Evolutionary conservation across 2,329 filamentous ascomycete genomes (phyloP).

Genomic region (Fusarium sp.): DNA sequence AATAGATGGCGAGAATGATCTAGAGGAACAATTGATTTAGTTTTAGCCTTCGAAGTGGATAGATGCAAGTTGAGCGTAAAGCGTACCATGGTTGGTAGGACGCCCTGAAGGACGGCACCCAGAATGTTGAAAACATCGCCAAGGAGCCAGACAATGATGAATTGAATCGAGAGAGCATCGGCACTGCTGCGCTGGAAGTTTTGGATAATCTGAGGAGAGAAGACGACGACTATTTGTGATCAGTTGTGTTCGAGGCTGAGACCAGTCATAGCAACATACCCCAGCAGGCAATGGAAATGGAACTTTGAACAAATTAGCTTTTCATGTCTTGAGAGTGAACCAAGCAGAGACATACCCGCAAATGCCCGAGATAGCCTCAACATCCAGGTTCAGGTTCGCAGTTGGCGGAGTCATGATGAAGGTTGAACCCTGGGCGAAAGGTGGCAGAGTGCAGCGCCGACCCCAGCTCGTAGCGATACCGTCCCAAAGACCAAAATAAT

Average conservation of each 20-base stretch:
- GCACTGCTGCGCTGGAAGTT: conserved; percentile 89
- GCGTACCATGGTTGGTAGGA: conserved; percentile 88
- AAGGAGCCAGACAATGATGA: conserved; percentile 91
- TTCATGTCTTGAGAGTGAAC: background rate
- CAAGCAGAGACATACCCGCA: conserved; percentile 73
- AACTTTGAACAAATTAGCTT: conserved; percentile 62
- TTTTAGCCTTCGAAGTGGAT: background rate
- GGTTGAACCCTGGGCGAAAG: conserved; percentile 32
- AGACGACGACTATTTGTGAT: conserved; percentile 78
- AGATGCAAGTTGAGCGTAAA: background rate
- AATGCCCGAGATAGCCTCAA: conserved; percentile 92
- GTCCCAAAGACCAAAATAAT: conserved; percentile 8
- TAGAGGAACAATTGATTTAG: conserved; percentile 47
- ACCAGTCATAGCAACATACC: conserved; percentile 47
- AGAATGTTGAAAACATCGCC: conserved; percentile 98
- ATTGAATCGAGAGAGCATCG: conserved; percentile 89
- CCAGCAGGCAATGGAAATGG: conserved; percentile 97
- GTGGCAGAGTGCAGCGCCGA: conserved; percentile 28
- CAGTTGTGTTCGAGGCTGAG: conserved; percentile 23
- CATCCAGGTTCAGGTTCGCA: conserved; percentile 76
- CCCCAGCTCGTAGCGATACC: conserved; percentile 16
- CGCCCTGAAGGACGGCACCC: conserved; percentile 89
- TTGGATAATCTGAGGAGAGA: conserved; percentile 95
- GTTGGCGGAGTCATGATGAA: conserved; percentile 66
- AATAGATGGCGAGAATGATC: conserved; percentile 93